Percentiles rank a stretch among this genome's conserved stretches.
phyloP scores from a whole-genome alignment of 1,284 basidiomycete genomes.

The Pseudozyma thailandica region DNA sequence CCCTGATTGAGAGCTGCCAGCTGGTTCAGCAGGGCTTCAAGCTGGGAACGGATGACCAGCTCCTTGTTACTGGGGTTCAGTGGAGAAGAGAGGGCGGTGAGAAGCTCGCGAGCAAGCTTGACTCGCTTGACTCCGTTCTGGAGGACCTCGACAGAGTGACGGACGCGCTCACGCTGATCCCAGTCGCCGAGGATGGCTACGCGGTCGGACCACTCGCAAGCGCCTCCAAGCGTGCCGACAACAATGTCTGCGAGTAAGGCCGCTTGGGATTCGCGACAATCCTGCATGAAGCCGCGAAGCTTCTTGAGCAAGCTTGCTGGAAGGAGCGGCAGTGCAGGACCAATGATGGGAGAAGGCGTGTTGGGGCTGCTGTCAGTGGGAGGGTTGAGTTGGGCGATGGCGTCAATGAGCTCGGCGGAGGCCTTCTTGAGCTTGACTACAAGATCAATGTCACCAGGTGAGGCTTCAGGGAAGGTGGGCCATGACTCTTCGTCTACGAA shows the following conservation, averaged over 20 bases:
- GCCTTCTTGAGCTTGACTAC: slow-evolving; percentile 51
- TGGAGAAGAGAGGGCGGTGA: slow-evolving; percentile 55
- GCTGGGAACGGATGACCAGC: slow-evolving; percentile 60
- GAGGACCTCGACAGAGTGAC: slow-evolving; percentile 51
- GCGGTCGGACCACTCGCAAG: slow-evolving; percentile 65
- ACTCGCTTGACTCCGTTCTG: slow-evolving; percentile 58
- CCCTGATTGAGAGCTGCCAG: slow-evolving; percentile 60
- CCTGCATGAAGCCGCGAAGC: slow-evolving; percentile 56
- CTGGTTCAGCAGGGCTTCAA: slow-evolving; percentile 61
- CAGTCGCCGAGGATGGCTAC: slow-evolving; percentile 59
- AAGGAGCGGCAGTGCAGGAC: slow-evolving; percentile 58
- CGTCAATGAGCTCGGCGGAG: slow-evolving; percentile 55
- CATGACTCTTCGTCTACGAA: slow-evolving; percentile 54
- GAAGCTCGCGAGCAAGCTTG: slow-evolving; percentile 59
- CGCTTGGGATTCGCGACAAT: slow-evolving; percentile 52
- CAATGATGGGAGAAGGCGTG: slow-evolving; percentile 39
- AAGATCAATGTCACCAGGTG: slow-evolving; percentile 45
- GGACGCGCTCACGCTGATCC: slow-evolving; percentile 57
- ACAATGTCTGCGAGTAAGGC: slow-evolving; percentile 62
- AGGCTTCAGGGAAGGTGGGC: slow-evolving; percentile 46
- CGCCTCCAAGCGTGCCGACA: slow-evolving; percentile 63
- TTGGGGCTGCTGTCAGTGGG: slow-evolving; percentile 22
- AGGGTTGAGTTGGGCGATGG: slow-evolving; percentile 44
- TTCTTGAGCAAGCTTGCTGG: slow-evolving; percentile 57
- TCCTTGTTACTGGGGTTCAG: slow-evolving; percentile 60